Conservation (phyloP, 768 basidiomycete species). For the Suillus hirtellus region DNA sequence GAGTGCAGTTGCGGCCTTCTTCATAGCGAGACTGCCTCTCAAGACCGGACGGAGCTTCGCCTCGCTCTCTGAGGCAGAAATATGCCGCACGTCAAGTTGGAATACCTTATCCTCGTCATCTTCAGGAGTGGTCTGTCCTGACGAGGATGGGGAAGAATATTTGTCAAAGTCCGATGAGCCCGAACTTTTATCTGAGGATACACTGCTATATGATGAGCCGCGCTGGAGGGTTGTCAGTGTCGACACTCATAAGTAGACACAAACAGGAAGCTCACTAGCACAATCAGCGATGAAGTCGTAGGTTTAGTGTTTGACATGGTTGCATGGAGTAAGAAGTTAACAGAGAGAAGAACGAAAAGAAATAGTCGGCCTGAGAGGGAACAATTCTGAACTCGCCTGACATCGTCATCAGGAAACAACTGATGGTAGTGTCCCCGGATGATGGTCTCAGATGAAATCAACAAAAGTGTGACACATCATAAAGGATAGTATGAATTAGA, state of each 20-base stretch:
- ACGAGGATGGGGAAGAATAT: conserved; percentile 22
- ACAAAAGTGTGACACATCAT: conserved; percentile 5
- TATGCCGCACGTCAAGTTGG: conserved; percentile 12
- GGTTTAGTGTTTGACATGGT: conserved; percentile 15
- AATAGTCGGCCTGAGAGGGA: not conserved
- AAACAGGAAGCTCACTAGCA: conserved; percentile 12
- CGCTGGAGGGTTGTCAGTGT: conserved; percentile 9
- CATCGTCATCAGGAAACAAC: not conserved
- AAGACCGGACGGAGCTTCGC: conserved; percentile 16
- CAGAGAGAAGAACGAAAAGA: not conserved
- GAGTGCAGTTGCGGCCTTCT: conserved; percentile 13
- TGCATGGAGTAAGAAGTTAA: conserved; percentile 1
- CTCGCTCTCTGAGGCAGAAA: not conserved
- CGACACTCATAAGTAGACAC: too few species aligned
- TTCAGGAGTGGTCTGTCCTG: conserved; percentile 34
- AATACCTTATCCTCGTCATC: conserved; percentile 26
- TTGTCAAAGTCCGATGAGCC: conserved; percentile 20
- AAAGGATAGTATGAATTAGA: not conserved
- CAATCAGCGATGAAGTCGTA: conserved; percentile 19
- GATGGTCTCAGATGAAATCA: conserved; percentile 6
- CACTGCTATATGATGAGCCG: conserved; percentile 15
- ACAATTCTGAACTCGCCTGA: conserved; percentile 2
- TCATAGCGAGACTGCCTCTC: conserved; percentile 10
- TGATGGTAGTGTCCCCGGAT: not conserved
- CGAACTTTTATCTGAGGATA: conserved; percentile 19